A percentile compares a stretch with the other conserved stretches of the same genome.
phyloP scores from a whole-genome alignment of 2,329 filamentous ascomycete genomes.

The Grosmannia serpens region DNA sequence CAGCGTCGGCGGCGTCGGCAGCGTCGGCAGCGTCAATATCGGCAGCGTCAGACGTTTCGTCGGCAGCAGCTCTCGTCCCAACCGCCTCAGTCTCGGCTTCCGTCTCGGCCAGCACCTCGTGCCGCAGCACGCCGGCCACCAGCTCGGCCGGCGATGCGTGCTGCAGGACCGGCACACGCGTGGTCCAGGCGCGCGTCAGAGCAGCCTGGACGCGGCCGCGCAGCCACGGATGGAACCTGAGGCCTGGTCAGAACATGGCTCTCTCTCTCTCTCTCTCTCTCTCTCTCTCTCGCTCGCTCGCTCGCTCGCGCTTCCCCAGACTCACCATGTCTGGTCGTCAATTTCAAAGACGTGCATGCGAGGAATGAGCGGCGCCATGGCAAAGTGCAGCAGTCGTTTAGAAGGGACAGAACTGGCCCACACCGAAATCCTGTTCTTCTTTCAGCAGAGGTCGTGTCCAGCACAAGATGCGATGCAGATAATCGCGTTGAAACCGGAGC shows the following conservation, averaged over 20 bases:
- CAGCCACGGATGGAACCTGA: conserved; percentile 56
- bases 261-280: not conserved
- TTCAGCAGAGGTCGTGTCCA: not conserved
- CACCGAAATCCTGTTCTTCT: not conserved
- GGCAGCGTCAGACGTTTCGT: too few species aligned
- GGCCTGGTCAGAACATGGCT: not conserved
- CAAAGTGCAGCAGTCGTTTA: not conserved
- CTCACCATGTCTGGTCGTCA: conserved; percentile 53
- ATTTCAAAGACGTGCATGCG: conserved; percentile 57
- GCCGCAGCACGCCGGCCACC: conserved; percentile 42
- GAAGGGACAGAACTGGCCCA: too few species aligned
- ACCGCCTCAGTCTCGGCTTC: not conserved
- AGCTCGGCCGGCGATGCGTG: conserved; percentile 44
- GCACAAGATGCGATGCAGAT: not conserved
- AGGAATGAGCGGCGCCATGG: conserved; percentile 21
- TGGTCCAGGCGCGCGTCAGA: conserved; percentile 52
- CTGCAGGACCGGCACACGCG: conserved; percentile 46
- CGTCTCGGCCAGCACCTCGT: conserved; percentile 2
- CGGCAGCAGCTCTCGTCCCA: too few species aligned
- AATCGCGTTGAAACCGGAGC: not conserved
- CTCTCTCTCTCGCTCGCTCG: not conserved
- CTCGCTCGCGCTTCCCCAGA: not conserved
- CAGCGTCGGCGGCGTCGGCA: not conserved
- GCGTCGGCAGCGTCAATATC: not conserved
- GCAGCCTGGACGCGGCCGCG: conserved; percentile 53